Evolutionary conservation across 768 basidiomycete species (phyloP).

Genomic region (Mycena indigotica): DNA sequence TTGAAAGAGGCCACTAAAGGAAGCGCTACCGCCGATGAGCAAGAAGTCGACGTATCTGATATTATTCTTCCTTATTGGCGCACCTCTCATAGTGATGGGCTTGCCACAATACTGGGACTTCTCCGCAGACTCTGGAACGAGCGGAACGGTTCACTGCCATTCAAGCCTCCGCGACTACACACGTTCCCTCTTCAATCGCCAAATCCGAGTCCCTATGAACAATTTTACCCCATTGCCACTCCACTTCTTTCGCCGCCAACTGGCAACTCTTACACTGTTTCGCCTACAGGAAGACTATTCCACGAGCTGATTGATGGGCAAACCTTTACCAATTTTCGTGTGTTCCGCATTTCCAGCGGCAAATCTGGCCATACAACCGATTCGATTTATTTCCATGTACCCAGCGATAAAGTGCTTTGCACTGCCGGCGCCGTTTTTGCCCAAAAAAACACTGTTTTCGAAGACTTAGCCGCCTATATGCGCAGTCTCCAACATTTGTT

Average conservation of each 20-base stretch:
- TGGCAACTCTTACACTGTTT: slow-evolving; percentile 50
- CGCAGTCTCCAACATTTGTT: slow-evolving; percentile 62
- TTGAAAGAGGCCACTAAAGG: slow-evolving; percentile 43
- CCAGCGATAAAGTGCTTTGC: slow-evolving; percentile 74
- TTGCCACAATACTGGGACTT: slow-evolving; percentile 68
- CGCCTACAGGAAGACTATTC: slow-evolving; percentile 44
- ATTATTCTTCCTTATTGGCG: slow-evolving; percentile 94
- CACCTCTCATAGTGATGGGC: slow-evolving; percentile 79
- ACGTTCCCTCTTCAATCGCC: slow-evolving; percentile 56
- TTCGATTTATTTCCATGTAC: slow-evolving; percentile 74
- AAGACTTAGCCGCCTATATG: slow-evolving; percentile 75
- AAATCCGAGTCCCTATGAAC: slow-evolving; percentile 17
- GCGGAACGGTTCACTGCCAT: slow-evolving; percentile 47
- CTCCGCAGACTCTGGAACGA: slow-evolving; percentile 65
- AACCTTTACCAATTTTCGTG: slow-evolving; percentile 54
- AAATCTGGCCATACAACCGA: slow-evolving; percentile 92
- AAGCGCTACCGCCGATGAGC: slow-evolving; percentile 33
- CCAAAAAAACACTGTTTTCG: slow-evolving; percentile 87
- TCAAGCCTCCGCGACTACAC: slow-evolving; percentile 70
- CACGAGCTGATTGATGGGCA: slow-evolving; percentile 66
- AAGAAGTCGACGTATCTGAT: slow-evolving; percentile 70
- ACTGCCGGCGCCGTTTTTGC: slow-evolving; percentile 92
- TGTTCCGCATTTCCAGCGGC: no score
- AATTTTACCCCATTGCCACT: slow-evolving; percentile 40
- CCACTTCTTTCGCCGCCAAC: slow-evolving; percentile 42